phyloP scores from a whole-genome alignment of 768 basidiomycete genomes.

The Tricholoma sp. region DNA sequence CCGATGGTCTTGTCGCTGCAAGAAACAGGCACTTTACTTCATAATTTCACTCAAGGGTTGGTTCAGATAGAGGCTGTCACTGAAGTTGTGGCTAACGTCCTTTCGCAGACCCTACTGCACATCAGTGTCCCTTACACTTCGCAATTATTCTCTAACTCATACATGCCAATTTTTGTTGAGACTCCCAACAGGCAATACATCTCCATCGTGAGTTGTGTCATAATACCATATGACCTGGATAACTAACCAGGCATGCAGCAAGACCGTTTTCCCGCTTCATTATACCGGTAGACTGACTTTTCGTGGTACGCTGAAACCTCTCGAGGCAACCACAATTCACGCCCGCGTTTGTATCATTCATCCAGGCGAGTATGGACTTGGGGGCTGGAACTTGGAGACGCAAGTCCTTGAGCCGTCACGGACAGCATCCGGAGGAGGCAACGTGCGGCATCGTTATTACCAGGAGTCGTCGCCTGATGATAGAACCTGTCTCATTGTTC shows the following conservation, averaged over 20 bases:
- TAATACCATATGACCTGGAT: background rate
- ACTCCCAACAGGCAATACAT: slow-evolving; percentile 23
- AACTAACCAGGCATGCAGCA: slow-evolving; percentile 13
- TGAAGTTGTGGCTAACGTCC: background rate
- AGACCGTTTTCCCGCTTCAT: slow-evolving; percentile 42
- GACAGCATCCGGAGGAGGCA: background rate
- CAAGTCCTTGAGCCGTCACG: slow-evolving; percentile 42
- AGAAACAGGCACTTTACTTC: slow-evolving; percentile 36
- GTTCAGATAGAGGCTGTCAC: slow-evolving; percentile 21
- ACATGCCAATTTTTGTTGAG: slow-evolving; percentile 53
- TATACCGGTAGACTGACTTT: slow-evolving; percentile 68
- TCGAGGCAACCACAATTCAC: slow-evolving; percentile 35
- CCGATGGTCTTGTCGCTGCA: slow-evolving; percentile 55
- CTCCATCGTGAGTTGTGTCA: slow-evolving; percentile 7
- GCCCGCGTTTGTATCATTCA: slow-evolving; percentile 56
- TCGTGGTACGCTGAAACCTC: slow-evolving; percentile 53
- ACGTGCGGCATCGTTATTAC: slow-evolving; percentile 28
- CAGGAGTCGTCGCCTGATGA: slow-evolving; percentile 27
- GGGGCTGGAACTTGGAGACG: slow-evolving; percentile 66
- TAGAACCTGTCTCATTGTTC: slow-evolving; percentile 26
- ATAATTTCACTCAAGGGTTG: slow-evolving; percentile 72
- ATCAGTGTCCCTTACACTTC: slow-evolving; percentile 51
- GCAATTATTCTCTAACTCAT: slow-evolving; percentile 69
- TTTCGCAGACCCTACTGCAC: slow-evolving; percentile 47
- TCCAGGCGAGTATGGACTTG: slow-evolving; percentile 61